Evolutionary conservation across 192 early-diverging fungal species (phyloP).

Genomic region (Haplosporangium gracile): DNA sequence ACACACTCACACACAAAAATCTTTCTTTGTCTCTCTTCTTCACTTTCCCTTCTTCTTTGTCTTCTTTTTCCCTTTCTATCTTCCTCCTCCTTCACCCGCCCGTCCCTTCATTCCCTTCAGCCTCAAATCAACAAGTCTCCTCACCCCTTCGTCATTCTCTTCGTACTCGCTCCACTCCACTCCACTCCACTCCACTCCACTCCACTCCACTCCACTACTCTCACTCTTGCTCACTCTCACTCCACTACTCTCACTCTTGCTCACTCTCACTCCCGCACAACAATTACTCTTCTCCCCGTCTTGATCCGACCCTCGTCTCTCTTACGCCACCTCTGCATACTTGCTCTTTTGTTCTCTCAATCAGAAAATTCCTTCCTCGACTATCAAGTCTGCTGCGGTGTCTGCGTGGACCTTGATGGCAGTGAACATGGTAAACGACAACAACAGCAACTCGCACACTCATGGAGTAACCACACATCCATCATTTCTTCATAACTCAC

Average conservation of each 20-base stretch:
- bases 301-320: not conserved
- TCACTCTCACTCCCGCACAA: constrained; percentile 1
- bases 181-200: not conserved
- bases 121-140: not conserved
- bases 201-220: not conserved
- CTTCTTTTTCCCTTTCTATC: no score
- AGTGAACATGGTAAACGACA: constrained; percentile 36
- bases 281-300: not conserved
- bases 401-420: constrained; percentile 33
- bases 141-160: not conserved
- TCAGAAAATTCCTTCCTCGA: constrained; percentile 28
- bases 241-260: not conserved
- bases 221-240: not conserved
- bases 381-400: constrained; percentile 11
- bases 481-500: not conserved
- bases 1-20: no score
- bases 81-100: not conserved
- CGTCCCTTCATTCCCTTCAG: not conserved
- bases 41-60: no score
- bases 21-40: no score
- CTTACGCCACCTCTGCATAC: not conserved
- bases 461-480: no score
- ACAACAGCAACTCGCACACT: no score
- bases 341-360: not conserved
- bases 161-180: not conserved